A percentile compares a stretch with the other conserved stretches of the same genome.
These are phyloP conservation scores for Populus davidiana DNA, from an alignment of 345 rosid genomes.

Conservation along the genomic window DNA sequence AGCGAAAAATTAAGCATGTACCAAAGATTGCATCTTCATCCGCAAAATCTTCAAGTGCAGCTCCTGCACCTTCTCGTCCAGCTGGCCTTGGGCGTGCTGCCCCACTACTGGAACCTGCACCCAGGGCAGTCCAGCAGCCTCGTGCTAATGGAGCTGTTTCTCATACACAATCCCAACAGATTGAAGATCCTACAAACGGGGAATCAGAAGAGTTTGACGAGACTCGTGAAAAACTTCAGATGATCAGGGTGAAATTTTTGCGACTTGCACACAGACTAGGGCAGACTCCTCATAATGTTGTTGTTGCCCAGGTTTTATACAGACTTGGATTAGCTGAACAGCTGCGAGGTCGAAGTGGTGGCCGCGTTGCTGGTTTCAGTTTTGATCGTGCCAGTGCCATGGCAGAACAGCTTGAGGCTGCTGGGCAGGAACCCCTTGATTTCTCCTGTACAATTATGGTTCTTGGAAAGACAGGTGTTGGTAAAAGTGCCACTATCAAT, in stretches of 20 bases:
- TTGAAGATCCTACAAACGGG: conserved; percentile 63
- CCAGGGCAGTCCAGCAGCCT: conserved; percentile 60
- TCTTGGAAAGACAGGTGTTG: conserved; percentile 95
- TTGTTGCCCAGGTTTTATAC: conserved; percentile 97
- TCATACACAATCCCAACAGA: conserved; percentile 55
- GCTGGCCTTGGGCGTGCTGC: conserved; percentile 94
- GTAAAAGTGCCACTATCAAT: conserved; percentile 98
- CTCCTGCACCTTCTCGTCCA: conserved; percentile 49
- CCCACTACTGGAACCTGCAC: conserved; percentile 72
- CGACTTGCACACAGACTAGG: conserved; percentile 97
- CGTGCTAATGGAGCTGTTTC: conserved; percentile 74
- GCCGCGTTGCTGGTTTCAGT: conserved; percentile 97
- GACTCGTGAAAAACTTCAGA: conserved; percentile 96
- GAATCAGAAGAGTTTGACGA: conserved; percentile 85
- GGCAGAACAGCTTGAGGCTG: conserved; percentile 97
- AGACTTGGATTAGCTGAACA: conserved; percentile 97
- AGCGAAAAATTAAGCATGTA: conserved; percentile 22
- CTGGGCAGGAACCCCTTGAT: conserved; percentile 93
- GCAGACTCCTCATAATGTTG: conserved; percentile 98
- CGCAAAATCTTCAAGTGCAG: conserved; percentile 40
- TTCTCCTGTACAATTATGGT: conserved; percentile 99
- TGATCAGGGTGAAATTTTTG: conserved; percentile 95
- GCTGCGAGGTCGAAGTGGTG: conserved; percentile 94
- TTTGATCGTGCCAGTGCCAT: conserved; percentile 98
- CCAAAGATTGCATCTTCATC: conserved; percentile 34